Percentiles rank a stretch among this genome's conserved stretches.
Conservation (phyloP, 2,329 filamentous ascomycete species). For the Nannizziopsis arthrosporioides region DNA sequence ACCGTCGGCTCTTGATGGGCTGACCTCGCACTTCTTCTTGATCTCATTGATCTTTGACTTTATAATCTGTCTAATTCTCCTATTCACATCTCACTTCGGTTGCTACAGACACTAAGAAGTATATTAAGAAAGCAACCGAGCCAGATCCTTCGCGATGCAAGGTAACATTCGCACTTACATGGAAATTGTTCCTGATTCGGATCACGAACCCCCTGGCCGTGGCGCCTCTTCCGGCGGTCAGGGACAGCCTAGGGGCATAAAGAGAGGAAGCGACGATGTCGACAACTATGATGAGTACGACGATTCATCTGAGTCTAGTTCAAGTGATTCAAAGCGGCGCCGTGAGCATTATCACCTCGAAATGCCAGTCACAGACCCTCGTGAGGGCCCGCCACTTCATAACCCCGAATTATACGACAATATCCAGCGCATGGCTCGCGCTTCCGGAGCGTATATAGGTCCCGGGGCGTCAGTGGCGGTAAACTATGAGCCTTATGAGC, state of each 20-base stretch:
- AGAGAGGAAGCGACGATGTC: neutral
- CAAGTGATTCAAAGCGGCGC: neutral
- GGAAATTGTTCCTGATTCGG: neutral
- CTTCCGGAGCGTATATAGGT: conserved; percentile 6
- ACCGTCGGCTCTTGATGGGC: no score
- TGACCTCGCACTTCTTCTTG: no score
- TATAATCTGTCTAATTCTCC: no score
- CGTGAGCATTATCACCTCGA: conserved; percentile 5
- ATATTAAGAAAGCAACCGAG: neutral
- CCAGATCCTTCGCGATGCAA: neutral
- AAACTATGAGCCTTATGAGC: conserved; percentile 5
- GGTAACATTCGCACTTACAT: neutral
- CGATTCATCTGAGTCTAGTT: neutral
- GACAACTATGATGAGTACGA: neutral
- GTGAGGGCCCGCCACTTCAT: conserved; percentile 7
- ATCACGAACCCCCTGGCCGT: neutral
- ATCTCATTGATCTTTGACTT: no score
- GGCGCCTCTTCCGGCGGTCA: no score
- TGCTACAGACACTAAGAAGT: no score
- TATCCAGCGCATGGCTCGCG: conserved; percentile 7
- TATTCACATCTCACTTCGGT: no score
- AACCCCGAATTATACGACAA: conserved; percentile 12
- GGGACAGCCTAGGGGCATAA: neutral
- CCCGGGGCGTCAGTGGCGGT: conserved; percentile 5
- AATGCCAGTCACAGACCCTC: conserved; percentile 1